Base-by-base conservation (phyloP, 1,139 yeast species). In the Schwanniomyces etchellsii region DNA sequence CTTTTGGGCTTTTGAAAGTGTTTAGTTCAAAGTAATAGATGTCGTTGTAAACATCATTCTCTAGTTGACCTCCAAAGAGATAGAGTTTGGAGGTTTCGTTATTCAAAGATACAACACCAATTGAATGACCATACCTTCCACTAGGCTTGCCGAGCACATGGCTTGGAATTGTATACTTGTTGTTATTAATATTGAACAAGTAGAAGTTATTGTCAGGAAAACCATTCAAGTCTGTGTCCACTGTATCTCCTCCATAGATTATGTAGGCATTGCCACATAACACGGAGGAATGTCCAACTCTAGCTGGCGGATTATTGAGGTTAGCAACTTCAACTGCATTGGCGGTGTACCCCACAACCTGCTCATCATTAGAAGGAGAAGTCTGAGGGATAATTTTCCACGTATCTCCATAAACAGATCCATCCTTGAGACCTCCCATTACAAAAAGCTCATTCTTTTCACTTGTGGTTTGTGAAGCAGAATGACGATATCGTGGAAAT, bases 171-270 rank as follows among this genome's bases (percentile, higher is more conserved):
- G 96, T 88, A 84, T 95, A 89, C 55, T 88, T 86, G 48, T 78
- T 70, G 30, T 95, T 84, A 47, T 86, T 82, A 47, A 91, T 83
- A 62, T 91, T 91, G 60, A 91, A 82, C 48, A 91, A 71, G 55
- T 91, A 91, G 38, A 91, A 66, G 49, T 80, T 81, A 53, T 89
- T 86, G 55, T 89, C 96, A 46, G 94, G 88, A 41, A 81, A 74
- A 3, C 88, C 89, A 38, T 77, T 77, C 37, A 75, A 75, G 43
- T 83, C 88, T 20, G 91, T 83, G 45, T 83, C 86, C 31, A 79
- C 84, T 2, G 97, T 91, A 51, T 91, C 98, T 46, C 99, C 99
- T 27, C 97, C 98, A 59, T 85, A 91, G 14, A 91, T 77, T 29
- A 91, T 88, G 48, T 82, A 91, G 0, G 98, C 98, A 50, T 89